phyloP scores from a whole-genome alignment of 1,284 basidiomycete genomes.

The Salmacisia buchloeana region DNA sequence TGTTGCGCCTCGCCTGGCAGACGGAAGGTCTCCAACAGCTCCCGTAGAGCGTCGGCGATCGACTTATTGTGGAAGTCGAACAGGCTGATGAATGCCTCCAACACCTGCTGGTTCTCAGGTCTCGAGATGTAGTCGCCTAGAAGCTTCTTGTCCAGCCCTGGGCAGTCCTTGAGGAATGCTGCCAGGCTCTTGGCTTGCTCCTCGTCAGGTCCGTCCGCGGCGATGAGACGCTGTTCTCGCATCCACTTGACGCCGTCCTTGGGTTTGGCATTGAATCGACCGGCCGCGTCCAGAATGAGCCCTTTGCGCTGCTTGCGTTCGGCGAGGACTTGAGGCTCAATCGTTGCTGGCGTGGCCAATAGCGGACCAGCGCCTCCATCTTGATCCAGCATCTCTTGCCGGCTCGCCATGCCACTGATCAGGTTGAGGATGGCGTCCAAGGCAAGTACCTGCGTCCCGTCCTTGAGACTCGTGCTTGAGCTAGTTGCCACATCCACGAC shows the following conservation, averaged over 20 bases:
- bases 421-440: conserved; percentile 82
- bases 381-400: conserved; percentile 62
- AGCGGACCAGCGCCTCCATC: background rate
- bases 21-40: conserved; percentile 87
- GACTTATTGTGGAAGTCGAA: conserved; percentile 90
- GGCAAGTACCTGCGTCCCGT: conserved; percentile 76
- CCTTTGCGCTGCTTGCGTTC: conserved; percentile 78
- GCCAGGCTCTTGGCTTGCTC: conserved; percentile 55
- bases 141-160: conserved; percentile 83
- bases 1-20: conserved; percentile 94
- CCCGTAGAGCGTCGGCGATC: conserved; percentile 88
- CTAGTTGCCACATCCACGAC: background rate
- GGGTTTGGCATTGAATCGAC: conserved; percentile 90
- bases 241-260: conserved; percentile 74
- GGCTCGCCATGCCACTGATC: conserved; percentile 78
- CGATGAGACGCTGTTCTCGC: conserved; percentile 60
- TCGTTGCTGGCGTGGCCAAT: conserved; percentile 28
- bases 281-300: conserved; percentile 74
- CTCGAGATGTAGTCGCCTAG: conserved; percentile 89
- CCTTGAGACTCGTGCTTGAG: conserved; percentile 58
- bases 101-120: conserved; percentile 76
- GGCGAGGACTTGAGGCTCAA: conserved; percentile 57
- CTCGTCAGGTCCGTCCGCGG: conserved; percentile 55
- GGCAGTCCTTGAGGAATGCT: conserved; percentile 76
- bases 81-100: conserved; percentile 79